phyloP scores from a whole-genome alignment of 78 protist species.

The Dictyostelium capitatum region DNA sequence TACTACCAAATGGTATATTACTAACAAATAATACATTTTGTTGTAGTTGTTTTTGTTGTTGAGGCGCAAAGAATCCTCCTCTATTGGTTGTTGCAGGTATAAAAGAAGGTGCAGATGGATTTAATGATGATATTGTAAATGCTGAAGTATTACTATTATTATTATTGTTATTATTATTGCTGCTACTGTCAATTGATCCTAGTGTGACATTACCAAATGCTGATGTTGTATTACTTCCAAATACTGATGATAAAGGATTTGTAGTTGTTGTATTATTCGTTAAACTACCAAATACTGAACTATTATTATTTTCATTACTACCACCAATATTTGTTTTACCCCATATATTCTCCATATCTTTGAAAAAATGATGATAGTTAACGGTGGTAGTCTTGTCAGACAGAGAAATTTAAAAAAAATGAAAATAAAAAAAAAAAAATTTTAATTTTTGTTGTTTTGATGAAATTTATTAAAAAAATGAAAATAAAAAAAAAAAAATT shows the following conservation, averaged over 20 bases:
- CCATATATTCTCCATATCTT: conserved; percentile 8
- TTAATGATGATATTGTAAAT: conserved; percentile 8
- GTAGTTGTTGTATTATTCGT: neutral
- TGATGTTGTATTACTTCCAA: neutral
- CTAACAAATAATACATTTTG: neutral
- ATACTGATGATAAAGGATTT: neutral
- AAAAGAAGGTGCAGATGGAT: conserved; percentile 52
- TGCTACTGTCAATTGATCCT: no score
- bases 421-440: no score
- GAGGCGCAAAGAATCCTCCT: no score
- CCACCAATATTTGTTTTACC: neutral
- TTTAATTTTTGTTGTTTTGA: no score
- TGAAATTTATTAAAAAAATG: no score
- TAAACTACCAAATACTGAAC: neutral
- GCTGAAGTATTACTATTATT: neutral
- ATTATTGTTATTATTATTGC: no score
- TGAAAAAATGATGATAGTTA: no score
- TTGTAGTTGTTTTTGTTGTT: neutral
- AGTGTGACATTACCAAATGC: no score
- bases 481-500: no score
- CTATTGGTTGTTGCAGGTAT: conserved; percentile 21
- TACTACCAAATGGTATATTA: neutral
- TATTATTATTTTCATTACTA: neutral
- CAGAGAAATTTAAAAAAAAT: no score
- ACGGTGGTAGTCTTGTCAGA: no score